Conservation (phyloP, 2,329 filamentous ascomycete genomes). For the Elsinoe arachidis region DNA sequence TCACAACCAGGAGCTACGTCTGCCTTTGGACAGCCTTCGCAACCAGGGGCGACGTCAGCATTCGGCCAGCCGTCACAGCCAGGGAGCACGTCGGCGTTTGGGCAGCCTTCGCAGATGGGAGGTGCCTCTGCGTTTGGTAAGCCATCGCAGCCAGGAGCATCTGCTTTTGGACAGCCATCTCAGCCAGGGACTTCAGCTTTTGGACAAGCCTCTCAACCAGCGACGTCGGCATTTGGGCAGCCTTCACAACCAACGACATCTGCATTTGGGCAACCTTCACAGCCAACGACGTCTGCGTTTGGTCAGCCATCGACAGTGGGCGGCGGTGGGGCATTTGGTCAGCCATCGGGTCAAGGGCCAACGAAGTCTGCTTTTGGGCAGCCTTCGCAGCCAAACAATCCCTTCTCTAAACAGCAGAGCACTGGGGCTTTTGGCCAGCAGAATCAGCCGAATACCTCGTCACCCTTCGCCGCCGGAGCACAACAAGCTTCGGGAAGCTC, state of each 20-base stretch:
- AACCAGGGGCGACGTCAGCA: constrained; percentile 7
- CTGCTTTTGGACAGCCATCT: constrained; percentile 13
- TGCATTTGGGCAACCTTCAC: constrained; percentile 18
- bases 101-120: constrained; percentile 14
- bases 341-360: constrained; percentile 11
- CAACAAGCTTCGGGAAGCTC: constrained; percentile 11
- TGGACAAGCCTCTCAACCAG: not conserved
- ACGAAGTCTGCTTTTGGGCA: constrained; percentile 10
- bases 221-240: constrained; percentile 15
- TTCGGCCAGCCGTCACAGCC: constrained; percentile 16
- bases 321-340: constrained; percentile 12
- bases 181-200: not conserved
- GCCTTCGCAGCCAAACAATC: constrained; percentile 18
- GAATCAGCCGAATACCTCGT: not conserved
- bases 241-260: constrained; percentile 11
- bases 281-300: constrained; percentile 13
- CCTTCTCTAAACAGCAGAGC: constrained; percentile 14
- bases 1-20: constrained; percentile 10
- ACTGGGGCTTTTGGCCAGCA: constrained; percentile 23
- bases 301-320: constrained; percentile 14
- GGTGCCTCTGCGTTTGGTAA: constrained; percentile 8
- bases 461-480: constrained; percentile 16
- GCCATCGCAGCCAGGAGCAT: not conserved
- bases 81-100: constrained; percentile 15
- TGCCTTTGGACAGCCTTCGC: constrained; percentile 18